These are phyloP conservation scores for Rhizopus arrhizus DNA, from an alignment of 371 early-diverging fungal species.

Conservation along the genomic window DNA sequence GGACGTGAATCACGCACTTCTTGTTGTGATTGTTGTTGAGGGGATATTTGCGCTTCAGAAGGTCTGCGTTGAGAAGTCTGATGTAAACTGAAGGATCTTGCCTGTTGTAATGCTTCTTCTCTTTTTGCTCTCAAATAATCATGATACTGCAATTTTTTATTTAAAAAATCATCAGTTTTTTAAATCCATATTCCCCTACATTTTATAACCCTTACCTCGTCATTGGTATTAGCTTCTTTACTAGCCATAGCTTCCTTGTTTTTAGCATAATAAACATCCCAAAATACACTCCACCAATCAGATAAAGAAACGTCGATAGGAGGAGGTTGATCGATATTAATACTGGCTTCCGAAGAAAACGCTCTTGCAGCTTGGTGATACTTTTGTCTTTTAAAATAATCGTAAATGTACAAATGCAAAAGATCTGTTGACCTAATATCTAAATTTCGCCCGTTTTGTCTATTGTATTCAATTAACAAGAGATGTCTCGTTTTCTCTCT, in stretches of 20 bases:
- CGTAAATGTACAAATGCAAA: constrained; percentile 67
- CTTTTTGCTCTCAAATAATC: constrained; percentile 33
- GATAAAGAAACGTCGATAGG: constrained; percentile 64
- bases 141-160: constrained; percentile 28
- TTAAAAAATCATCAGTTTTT: neutral
- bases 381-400: constrained; percentile 70
- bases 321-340: constrained; percentile 45
- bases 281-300: constrained; percentile 75
- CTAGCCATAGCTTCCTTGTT: constrained; percentile 49
- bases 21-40: constrained; percentile 15
- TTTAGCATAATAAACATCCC: constrained; percentile 69
- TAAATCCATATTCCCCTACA: neutral
- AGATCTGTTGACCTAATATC: constrained; percentile 45
- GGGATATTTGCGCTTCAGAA: constrained; percentile 32
- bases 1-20: constrained; percentile 33
- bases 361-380: constrained; percentile 58
- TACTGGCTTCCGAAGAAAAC: constrained; percentile 60
- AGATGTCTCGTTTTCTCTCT: neutral
- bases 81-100: constrained; percentile 37
- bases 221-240: constrained; percentile 53
- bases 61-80: constrained; percentile 28
- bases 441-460: constrained; percentile 38
- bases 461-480: neutral
- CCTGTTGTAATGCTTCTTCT: constrained; percentile 44
- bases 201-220: constrained; percentile 48